These are phyloP conservation scores for Gossypium laxum DNA, from an alignment of 441 rosid genomes.

Conservation along the genomic window DNA sequence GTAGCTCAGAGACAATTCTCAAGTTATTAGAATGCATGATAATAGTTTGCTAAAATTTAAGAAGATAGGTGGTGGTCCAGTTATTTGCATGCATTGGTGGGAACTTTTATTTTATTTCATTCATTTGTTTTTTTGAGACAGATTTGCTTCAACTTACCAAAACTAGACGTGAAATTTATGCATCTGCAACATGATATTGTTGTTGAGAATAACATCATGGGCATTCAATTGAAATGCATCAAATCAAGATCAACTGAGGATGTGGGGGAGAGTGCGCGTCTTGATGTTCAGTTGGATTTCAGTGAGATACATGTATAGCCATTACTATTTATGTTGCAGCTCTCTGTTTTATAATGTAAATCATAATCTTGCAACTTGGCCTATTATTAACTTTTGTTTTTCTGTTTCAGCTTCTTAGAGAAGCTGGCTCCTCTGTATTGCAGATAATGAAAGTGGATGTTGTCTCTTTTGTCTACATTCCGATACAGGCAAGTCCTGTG, in stretches of 20 bases:
- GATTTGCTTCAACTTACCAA: slow-evolving; percentile 71
- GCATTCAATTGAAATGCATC: slow-evolving; percentile 61
- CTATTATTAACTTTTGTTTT: slow-evolving; percentile 19
- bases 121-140: slow-evolving; percentile 27
- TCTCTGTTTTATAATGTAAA: slow-evolving; percentile 21
- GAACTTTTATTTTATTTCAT: neutral
- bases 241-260: slow-evolving; percentile 75
- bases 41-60: neutral
- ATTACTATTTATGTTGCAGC: slow-evolving; percentile 19
- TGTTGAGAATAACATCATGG: slow-evolving; percentile 72
- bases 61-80: neutral
- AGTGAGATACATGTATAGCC: slow-evolving; percentile 87
- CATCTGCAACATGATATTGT: slow-evolving; percentile 57
- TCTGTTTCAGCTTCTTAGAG: slow-evolving; percentile 75
- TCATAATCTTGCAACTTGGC: slow-evolving; percentile 14
- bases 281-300: slow-evolving; percentile 79
- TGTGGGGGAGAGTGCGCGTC: slow-evolving; percentile 78
- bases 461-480: slow-evolving; percentile 66
- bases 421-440: slow-evolving; percentile 63
- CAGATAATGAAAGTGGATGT: slow-evolving; percentile 85
- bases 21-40: neutral
- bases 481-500: slow-evolving; percentile 54
- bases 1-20: neutral
- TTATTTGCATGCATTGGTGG: neutral
- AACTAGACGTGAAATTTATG: slow-evolving; percentile 67